These are phyloP conservation scores for Xylaria sp. DNA, from an alignment of 2,329 filamentous ascomycete species.

Conservation along the genomic window DNA sequence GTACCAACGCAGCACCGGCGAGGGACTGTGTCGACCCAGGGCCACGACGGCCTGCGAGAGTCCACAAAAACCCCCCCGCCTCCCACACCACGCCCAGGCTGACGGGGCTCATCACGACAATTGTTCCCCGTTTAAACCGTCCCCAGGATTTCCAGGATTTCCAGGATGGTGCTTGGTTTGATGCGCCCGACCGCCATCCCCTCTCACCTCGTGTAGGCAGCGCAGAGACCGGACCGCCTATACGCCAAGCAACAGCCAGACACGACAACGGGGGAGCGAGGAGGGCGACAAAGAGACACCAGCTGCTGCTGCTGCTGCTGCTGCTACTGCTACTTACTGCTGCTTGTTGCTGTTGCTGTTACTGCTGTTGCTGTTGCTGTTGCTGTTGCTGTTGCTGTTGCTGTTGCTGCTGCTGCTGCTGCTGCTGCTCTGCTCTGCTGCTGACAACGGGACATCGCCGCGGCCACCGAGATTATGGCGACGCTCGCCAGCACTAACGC, in stretches of 20 bases:
- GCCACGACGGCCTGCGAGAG: constrained; percentile 30
- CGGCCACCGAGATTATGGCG: constrained; percentile 53
- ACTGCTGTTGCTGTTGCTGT: not conserved
- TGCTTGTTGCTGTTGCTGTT: not conserved
- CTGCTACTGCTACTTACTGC: too few relatives aligned
- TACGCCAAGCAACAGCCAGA: constrained; percentile 4
- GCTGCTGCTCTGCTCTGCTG: not conserved
- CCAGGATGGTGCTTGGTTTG: constrained; percentile 37
- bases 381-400: not conserved
- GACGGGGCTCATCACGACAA: constrained; percentile 31
- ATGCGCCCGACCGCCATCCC: constrained; percentile 27
- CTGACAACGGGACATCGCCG: constrained; percentile 19
- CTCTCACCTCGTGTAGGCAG: constrained; percentile 13
- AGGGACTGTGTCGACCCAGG: not conserved
- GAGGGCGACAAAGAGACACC: not conserved
- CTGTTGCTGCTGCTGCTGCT: not conserved
- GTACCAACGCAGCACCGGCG: too few relatives aligned
- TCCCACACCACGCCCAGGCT: constrained; percentile 30
- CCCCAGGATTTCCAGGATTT: too few relatives aligned
- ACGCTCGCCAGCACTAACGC: constrained; percentile 55
- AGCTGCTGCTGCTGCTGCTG: not conserved
- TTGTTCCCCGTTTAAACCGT: constrained; percentile 17
- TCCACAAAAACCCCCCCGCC: constrained; percentile 38
- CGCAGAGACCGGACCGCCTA: not conserved
- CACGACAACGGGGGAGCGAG: not conserved